Percentiles rank a stretch among this genome's conserved stretches.
Conservation (phyloP, 1,284 basidiomycete genomes). For the Tylopilus orsonianus region DNA sequence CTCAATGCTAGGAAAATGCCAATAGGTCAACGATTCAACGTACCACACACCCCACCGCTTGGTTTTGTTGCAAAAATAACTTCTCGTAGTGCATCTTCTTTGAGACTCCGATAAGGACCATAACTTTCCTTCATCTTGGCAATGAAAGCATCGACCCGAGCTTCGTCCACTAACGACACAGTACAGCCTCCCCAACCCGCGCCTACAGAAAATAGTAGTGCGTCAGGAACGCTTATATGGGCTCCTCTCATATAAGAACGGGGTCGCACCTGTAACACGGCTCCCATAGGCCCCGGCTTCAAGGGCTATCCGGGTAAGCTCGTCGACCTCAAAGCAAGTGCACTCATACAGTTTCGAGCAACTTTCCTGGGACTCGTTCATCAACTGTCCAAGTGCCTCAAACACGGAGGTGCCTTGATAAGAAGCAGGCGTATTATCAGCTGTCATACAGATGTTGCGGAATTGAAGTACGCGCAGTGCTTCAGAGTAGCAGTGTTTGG, state of each 20-base stretch:
- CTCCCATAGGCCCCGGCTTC: constrained; percentile 76
- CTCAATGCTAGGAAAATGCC: neutral
- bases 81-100: constrained; percentile 60
- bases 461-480: constrained; percentile 78
- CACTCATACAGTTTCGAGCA: constrained; percentile 73
- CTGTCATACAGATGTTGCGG: constrained; percentile 59
- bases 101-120: constrained; percentile 58
- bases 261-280: constrained; percentile 62
- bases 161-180: constrained; percentile 76
- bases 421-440: constrained; percentile 21
- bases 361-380: constrained; percentile 76
- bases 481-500: constrained; percentile 76
- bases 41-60: constrained; percentile 80
- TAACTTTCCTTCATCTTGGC: constrained; percentile 59
- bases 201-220: constrained; percentile 39
- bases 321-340: constrained; percentile 76
- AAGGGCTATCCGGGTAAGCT: constrained; percentile 59
- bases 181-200: constrained; percentile 93
- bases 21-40: constrained; percentile 30
- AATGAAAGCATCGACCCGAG: constrained; percentile 70
- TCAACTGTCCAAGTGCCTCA: constrained; percentile 62
- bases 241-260: neutral
- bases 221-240: neutral
- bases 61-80: constrained; percentile 86
- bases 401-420: constrained; percentile 33